Conservation (phyloP, 345 rosid species). For the Lepidium sativum region DNA sequence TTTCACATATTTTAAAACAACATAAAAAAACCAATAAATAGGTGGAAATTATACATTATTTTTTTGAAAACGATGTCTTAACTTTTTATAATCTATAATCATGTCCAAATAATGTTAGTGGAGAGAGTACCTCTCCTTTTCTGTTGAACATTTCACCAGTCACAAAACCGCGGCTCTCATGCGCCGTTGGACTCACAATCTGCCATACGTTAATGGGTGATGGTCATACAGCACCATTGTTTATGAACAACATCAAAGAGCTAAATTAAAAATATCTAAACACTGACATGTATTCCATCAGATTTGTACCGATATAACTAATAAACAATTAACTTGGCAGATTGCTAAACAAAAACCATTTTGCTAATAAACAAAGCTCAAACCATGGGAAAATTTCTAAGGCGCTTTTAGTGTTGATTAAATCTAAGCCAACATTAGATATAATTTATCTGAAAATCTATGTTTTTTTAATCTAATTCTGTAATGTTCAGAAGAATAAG, state of each 20-base stretch:
- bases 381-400: too few relatives aligned
- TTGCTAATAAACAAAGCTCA: background rate
- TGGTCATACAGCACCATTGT: background rate
- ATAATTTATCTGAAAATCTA: background rate
- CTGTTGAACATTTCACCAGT: constrained; percentile 63
- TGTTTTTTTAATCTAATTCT: background rate
- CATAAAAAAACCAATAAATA: too few relatives aligned
- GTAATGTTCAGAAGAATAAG: background rate
- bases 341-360: background rate
- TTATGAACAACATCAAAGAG: background rate
- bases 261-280: background rate
- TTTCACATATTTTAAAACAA: constrained; percentile 1
- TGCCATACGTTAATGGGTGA: constrained; percentile 19
- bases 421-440: background rate
- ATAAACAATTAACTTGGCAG: background rate
- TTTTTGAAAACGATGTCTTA: background rate
- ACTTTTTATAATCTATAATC: background rate
- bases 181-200: constrained; percentile 62
- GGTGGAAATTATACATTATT: too few relatives aligned
- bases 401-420: background rate
- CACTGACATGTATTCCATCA: background rate
- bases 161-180: constrained; percentile 65
- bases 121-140: constrained; percentile 64
- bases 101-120: background rate
- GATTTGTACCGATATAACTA: too few relatives aligned